Conservation (phyloP, 2,329 filamentous ascomycete genomes). For the Botrytis galanthina region DNA sequence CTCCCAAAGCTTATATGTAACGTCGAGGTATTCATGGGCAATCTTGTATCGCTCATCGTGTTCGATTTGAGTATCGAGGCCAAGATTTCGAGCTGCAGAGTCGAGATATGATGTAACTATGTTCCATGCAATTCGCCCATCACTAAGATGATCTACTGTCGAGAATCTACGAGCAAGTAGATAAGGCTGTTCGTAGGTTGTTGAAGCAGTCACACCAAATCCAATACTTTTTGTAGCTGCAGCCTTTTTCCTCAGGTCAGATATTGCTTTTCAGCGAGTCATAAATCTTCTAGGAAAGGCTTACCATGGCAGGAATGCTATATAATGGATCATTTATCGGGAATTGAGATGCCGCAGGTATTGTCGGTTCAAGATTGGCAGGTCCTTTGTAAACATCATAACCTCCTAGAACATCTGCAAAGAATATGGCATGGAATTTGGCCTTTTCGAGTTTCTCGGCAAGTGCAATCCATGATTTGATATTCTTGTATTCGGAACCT, state of each 20-base stretch:
- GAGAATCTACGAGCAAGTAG: conserved; percentile 33
- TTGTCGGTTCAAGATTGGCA: conserved; percentile 56
- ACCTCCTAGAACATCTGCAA: conserved; percentile 64
- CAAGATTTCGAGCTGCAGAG: conserved; percentile 62
- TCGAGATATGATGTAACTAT: conserved; percentile 69
- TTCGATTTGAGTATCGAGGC: conserved; percentile 53
- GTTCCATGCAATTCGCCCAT: conserved; percentile 50
- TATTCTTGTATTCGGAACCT: conserved; percentile 58
- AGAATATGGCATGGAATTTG: conserved; percentile 65
- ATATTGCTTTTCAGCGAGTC: neutral
- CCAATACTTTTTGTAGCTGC: conserved; percentile 63
- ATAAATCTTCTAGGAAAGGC: neutral
- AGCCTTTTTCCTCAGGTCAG: conserved; percentile 12
- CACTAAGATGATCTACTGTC: conserved; percentile 46
- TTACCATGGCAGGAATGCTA: conserved; percentile 65
- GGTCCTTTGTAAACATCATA: conserved; percentile 69
- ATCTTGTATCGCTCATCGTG: conserved; percentile 68
- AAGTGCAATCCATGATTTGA: conserved; percentile 60
- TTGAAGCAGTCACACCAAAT: conserved; percentile 66
- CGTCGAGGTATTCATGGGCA: conserved; percentile 59
- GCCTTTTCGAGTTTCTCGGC: conserved; percentile 59
- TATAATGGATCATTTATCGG: conserved; percentile 68
- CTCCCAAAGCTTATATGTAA: conserved; percentile 34
- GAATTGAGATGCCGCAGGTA: conserved; percentile 64
- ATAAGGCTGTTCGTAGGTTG: conserved; percentile 56